Conservation (phyloP, 2,329 filamentous ascomycete species). For the Drechslerella coelobrocha region DNA sequence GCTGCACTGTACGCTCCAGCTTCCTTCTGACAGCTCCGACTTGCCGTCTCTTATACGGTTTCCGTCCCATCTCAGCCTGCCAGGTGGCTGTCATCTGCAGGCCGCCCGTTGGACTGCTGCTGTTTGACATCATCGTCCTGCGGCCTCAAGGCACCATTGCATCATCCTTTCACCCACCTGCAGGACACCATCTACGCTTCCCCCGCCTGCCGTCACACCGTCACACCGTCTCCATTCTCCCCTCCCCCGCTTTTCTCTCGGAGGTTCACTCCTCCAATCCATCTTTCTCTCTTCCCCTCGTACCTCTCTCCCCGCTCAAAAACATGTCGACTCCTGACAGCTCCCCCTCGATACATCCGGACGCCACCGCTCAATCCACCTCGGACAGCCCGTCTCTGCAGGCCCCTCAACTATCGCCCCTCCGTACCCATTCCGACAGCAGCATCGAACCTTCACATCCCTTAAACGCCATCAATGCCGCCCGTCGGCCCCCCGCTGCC, state of each 20-base stretch:
- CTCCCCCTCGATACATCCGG: slow-evolving; percentile 24
- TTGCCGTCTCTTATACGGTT: background rate
- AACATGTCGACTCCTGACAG: slow-evolving; percentile 28
- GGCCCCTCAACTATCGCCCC: slow-evolving; percentile 16
- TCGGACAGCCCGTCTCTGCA: background rate
- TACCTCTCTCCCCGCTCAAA: background rate
- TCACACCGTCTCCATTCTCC: background rate
- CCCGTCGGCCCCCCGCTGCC: slow-evolving; percentile 63
- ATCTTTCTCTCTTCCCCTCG: background rate
- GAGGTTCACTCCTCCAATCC: background rate
- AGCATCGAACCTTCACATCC: slow-evolving; percentile 42
- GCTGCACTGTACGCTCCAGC: no score
- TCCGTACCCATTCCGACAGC: slow-evolving; percentile 35
- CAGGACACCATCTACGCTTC: slow-evolving; percentile 1
- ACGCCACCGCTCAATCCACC: slow-evolving; percentile 13
- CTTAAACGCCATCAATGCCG: slow-evolving; percentile 59
- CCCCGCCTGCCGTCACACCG: background rate
- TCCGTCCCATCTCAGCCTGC: background rate
- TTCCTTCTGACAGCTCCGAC: no score
- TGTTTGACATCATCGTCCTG: slow-evolving; percentile 47
- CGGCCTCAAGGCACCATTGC: slow-evolving; percentile 35
- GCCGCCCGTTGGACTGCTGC: slow-evolving; percentile 22
- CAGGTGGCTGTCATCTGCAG: slow-evolving; percentile 13
- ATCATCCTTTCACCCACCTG: slow-evolving; percentile 22
- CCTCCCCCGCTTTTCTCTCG: slow-evolving; percentile 5